Evolutionary conservation across 306 rosid species (phyloP), one percentile per base, ranked within the genome.

Genomic region (Vigna nakashimae): DNA sequence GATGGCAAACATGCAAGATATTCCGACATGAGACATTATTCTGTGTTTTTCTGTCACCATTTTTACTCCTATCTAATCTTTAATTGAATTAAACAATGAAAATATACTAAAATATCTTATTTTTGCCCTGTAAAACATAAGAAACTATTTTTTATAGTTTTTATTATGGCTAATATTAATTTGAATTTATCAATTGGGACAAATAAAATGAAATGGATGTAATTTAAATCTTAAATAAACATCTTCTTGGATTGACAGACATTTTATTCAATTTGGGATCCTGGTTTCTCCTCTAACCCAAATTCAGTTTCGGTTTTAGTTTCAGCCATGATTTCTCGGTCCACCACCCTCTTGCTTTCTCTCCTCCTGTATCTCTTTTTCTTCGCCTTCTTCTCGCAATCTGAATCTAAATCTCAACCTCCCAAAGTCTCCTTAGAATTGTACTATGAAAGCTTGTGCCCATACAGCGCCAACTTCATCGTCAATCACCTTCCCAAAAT

Each of bases 401-500:
- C 92, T 17, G 75, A 87, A 45, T 67, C 73, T 1, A 9, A 42
- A 9, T 42, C 13, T 42, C 3, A 32, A 0, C 3, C 13, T 9
- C 46, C 51, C 0, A 94, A 88, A 74, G 96, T 92, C 13, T 88
- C 91, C 0, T n/a, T 95, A 67, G 90, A 77, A 18, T 9, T 95
- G 20, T 92, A 91, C 85, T 92, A 95, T 17, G 98, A 95, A 81
- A 88, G 93, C n/a, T 85, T 90, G 4, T 94, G 97, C 80, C 98
- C 98, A 2, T 86, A 84, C 82, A 82, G 97, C 51, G 88, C 90
- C 11, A 80, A 87, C 78, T 92, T 92, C 87, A 77, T 95, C 7
- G 77, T 87, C 52, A 87, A 90, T 82, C 65, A 87, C 80, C 90
- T 91, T 26, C 83, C 77, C 7, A 73, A 89, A 88, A 71, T 95